Evolutionary conservation across 2,329 filamentous ascomycete genomes (phyloP).

Genomic region (Fusarium neocosmosporiellum): DNA sequence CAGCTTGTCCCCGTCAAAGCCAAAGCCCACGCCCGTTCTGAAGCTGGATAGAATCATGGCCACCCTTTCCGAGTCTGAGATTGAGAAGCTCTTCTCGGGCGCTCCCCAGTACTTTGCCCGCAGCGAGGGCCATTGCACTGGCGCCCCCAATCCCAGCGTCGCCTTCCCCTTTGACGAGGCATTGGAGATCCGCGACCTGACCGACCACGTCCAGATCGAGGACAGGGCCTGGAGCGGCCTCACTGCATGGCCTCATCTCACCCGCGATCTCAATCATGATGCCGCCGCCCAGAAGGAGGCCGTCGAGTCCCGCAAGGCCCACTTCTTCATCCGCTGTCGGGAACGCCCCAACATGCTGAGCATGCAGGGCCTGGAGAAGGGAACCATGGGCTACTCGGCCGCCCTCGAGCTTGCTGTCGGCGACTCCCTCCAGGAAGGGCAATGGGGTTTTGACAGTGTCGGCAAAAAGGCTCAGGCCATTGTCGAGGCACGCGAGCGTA

Average conservation of each 20-base stretch:
- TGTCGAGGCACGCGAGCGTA: conserved; percentile 67
- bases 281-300: conserved; percentile 56
- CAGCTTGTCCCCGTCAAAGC: conserved; percentile 43
- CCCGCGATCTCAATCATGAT: conserved; percentile 60
- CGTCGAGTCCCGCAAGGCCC: conserved; percentile 60
- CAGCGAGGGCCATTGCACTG: conserved; percentile 68
- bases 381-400: conserved; percentile 75
- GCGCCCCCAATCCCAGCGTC: conserved; percentile 70
- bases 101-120: conserved; percentile 77
- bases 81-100: conserved; percentile 80
- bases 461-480: conserved; percentile 66
- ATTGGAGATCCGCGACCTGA: conserved; percentile 70
- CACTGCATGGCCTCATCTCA: conserved; percentile 73
- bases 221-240: conserved; percentile 72
- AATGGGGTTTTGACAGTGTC: conserved; percentile 68
- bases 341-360: conserved; percentile 79
- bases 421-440: conserved; percentile 72
- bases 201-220: conserved; percentile 72
- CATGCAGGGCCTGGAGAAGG: conserved; percentile 77
- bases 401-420: conserved; percentile 74
- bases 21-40: conserved; percentile 55
- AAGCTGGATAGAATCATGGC: conserved; percentile 70
- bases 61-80: conserved; percentile 66
- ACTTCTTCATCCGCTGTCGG: conserved; percentile 68
- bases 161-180: conserved; percentile 76